These are phyloP conservation scores for Gyrodon lividus DNA, from an alignment of 768 basidiomycete genomes.

Conservation along the genomic window DNA sequence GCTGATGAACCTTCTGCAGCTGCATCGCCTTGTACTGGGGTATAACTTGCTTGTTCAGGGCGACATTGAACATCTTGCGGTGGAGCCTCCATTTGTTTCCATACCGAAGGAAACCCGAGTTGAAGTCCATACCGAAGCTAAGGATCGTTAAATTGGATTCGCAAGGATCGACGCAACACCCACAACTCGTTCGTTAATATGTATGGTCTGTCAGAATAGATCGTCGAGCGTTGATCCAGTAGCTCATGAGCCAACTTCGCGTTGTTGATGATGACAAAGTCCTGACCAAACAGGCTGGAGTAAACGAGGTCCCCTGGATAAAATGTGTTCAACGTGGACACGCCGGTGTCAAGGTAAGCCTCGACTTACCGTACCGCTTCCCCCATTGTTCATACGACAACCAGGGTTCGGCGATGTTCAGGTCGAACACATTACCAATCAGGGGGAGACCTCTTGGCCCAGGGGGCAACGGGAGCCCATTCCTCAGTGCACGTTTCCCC, in stretches of 20 bases:
- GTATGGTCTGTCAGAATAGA: conserved; percentile 29
- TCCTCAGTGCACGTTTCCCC: conserved; percentile 11
- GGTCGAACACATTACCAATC: conserved; percentile 21
- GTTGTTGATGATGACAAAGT: conserved; percentile 29
- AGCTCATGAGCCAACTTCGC: conserved; percentile 21
- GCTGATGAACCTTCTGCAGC: conserved; percentile 19
- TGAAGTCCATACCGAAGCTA: conserved; percentile 33
- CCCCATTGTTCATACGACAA: conserved; percentile 35
- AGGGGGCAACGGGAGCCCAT: conserved; percentile 39
- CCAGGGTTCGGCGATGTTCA: conserved; percentile 29
- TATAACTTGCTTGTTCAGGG: conserved; percentile 16
- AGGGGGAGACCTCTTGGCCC: conserved; percentile 50
- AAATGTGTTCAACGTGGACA: neutral
- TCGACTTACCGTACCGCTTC: conserved; percentile 28
- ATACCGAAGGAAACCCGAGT: conserved; percentile 28
- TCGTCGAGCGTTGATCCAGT: conserved; percentile 25
- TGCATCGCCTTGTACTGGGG: conserved; percentile 14
- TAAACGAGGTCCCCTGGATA: conserved; percentile 26
- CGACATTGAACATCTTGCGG: conserved; percentile 24
- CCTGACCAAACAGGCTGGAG: conserved; percentile 23
- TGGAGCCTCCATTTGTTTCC: conserved; percentile 31
- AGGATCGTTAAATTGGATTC: neutral
- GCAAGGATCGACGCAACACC: neutral
- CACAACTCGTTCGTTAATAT: conserved; percentile 21
- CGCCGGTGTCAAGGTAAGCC: neutral